These are phyloP conservation scores for Pseudoperonospora humuli DNA, from an alignment of 352 stramenopile species.

Conservation along the genomic window DNA sequence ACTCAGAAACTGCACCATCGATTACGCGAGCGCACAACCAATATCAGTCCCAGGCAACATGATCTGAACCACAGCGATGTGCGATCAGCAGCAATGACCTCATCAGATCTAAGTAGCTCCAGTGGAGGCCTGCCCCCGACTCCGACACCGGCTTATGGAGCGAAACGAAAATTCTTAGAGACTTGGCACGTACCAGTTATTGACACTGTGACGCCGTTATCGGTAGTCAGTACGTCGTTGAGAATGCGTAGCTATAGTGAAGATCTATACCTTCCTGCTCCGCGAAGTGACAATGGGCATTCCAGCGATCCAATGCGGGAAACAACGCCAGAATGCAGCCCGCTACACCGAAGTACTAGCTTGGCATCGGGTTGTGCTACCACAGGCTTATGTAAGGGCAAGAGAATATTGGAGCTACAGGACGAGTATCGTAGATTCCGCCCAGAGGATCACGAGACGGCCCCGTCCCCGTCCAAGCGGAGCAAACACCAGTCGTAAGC, in stretches of 20 bases:
- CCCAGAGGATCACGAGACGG: conserved; percentile 35
- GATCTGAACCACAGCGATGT: conserved; percentile 21
- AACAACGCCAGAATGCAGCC: conserved; percentile 9
- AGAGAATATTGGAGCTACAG: conserved; percentile 67
- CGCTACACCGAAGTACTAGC: conserved; percentile 32
- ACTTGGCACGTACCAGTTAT: conserved; percentile 22
- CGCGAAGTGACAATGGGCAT: conserved; percentile 26
- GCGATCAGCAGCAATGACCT: conserved; percentile 9
- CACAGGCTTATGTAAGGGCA: conserved; percentile 46
- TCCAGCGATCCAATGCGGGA: conserved; percentile 21
- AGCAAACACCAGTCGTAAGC: conserved; percentile 31
- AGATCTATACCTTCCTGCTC: conserved; percentile 14
- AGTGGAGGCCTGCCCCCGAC: conserved; percentile 18
- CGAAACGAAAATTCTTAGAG: conserved; percentile 22
- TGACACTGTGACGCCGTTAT: conserved; percentile 14
- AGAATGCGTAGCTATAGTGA: conserved; percentile 36
- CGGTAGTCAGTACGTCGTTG: conserved; percentile 10
- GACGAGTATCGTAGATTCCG: conserved; percentile 66
- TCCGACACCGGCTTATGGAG: conserved; percentile 14
- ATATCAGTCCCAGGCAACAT: conserved; percentile 64
- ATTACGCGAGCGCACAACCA: conserved; percentile 36
- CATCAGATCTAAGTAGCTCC: neutral
- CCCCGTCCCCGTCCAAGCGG: conserved; percentile 46
- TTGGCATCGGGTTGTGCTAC: conserved; percentile 25
- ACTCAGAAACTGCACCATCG: conserved; percentile 55